Evolutionary conservation across 768 basidiomycete genomes (phyloP), one percentile per base, ranked within the genome.

Genomic region (Asterophora parasitica): DNA sequence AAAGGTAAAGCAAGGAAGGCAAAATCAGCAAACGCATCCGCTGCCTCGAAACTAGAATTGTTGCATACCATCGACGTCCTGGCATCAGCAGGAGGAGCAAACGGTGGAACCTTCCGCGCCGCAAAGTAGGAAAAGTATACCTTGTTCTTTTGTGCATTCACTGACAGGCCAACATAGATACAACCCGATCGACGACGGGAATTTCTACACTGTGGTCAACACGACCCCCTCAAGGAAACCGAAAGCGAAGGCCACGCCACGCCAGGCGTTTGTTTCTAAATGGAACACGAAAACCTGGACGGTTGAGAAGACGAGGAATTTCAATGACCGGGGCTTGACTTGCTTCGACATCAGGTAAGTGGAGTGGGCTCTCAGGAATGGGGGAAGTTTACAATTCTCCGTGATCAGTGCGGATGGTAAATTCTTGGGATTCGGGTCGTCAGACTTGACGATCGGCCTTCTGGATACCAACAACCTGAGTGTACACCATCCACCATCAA

Each of bases 291-390:
- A 75, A 15, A 76, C 75, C 2, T 91, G 91, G 88, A 75, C 73
- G 13, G 66, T 83, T 4, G 73, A 80, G 4, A 83, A 79, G 50
- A 72, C 73, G 17, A 76, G 85, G 46, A 90, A 91, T 61, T 72
- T 93, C 4, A 81, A 83, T 20, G 85, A 87, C 50, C 82, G 83
- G 52, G 84, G 86, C 15, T 58, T 96, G 26, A 97, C 95, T 9
- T 88, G 84, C 58, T 86, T 98, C 60, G 91, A 92, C 60, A 67
- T 92, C 44, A 95, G 91, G 93, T 91, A 53, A 47, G 75, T 58
- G 10, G 26, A 44, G 33, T 23, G 27, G 42, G 2, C 15, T 37
- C 11, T 17, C 50, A 39, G 46, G 52, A 26, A 2, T 26, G 37
- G 7, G 26, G 53, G 45, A 40, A 34, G 31, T 16, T 49, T n/a